Evolutionary conservation across 495 filamentous ascomycete species (phyloP), one percentile per base, ranked within the genome.

Genomic region (Penicilliopsis zonata): DNA sequence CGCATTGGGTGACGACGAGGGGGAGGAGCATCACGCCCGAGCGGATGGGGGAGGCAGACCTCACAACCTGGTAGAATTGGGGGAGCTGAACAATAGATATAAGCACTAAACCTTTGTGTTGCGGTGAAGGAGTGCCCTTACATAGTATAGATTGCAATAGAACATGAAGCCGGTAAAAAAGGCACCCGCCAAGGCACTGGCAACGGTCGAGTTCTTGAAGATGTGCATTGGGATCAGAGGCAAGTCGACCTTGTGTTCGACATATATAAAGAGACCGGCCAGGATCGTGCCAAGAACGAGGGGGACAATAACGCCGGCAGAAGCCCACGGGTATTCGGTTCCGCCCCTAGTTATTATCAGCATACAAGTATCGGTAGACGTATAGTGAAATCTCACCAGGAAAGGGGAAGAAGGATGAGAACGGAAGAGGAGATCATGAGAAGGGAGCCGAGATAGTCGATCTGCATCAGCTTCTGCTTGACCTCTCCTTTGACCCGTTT

Each of bases 21-120:
- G 67, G 67, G n/a, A 73, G 37, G 18, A 73, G 33, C 57, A 72
- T 61, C 4, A 66, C 63, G 4, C 62, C 69, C 5, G 67, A 54
- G 27, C 57, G 62, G 1, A 68, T 61, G 0, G 66, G 56, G 1
- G 63, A 65, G 33, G 71, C 72, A 3, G 51, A 57, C 35, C 68
- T 69, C 1, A 63, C 65, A 34, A 73, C 47, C 41, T 73, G 68
- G 36, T 67, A 73, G 38, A 72, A 72, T n/a, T n/a, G n/a, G n/a
- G n/a, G n/a, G n/a, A n/a, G n/a, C n/a, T n/a, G n/a, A n/a, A n/a
- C n/a, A n/a, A n/a, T n/a, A n/a, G n/a, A n/a, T n/a, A n/a, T n/a
- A n/a, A n/a, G n/a, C n/a, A n/a, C n/a, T n/a, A n/a, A n/a, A n/a
- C n/a, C n/a, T n/a, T n/a, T n/a, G n/a, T n/a, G n/a, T n/a, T 5